These are phyloP conservation scores for Thielaviopsis musarum DNA, from an alignment of 2,329 filamentous ascomycete species.

Conservation along the genomic window DNA sequence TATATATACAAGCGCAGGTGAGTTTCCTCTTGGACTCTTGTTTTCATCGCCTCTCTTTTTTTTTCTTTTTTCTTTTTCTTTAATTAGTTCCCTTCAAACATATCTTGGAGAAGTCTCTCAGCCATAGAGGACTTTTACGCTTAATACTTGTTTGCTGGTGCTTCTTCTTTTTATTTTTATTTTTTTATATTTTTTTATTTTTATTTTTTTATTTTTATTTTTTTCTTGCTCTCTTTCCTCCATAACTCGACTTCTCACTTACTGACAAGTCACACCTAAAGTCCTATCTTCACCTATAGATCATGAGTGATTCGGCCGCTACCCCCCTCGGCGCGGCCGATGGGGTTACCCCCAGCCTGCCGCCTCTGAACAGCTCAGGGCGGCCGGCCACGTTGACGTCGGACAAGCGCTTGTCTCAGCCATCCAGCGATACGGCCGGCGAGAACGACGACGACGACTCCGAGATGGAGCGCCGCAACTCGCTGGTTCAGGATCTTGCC, in stretches of 20 bases:
- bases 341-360: not conserved
- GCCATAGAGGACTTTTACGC: not conserved
- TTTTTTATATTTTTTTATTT: not conserved
- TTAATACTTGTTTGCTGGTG: not conserved
- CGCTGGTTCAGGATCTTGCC: slow-evolving; percentile 37
- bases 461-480: slow-evolving; percentile 33
- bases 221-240: not conserved
- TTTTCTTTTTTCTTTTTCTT: slow-evolving; percentile 1
- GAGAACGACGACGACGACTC: slow-evolving; percentile 23
- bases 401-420: slow-evolving; percentile 10
- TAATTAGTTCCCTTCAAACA: not conserved
- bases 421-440: slow-evolving; percentile 15
- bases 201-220: not conserved
- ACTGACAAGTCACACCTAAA: not conserved
- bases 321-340: slow-evolving; percentile 2
- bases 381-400: slow-evolving; percentile 4
- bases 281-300: not conserved
- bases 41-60: not conserved
- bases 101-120: not conserved
- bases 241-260: not conserved
- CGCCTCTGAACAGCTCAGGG: not conserved
- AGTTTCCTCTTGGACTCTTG: not conserved
- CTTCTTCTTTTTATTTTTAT: not conserved
- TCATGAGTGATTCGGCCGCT: slow-evolving; percentile 3
- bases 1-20: not conserved